Base-by-base conservation (phyloP, 805 yeast species). In the Candida nanaspora region DNA sequence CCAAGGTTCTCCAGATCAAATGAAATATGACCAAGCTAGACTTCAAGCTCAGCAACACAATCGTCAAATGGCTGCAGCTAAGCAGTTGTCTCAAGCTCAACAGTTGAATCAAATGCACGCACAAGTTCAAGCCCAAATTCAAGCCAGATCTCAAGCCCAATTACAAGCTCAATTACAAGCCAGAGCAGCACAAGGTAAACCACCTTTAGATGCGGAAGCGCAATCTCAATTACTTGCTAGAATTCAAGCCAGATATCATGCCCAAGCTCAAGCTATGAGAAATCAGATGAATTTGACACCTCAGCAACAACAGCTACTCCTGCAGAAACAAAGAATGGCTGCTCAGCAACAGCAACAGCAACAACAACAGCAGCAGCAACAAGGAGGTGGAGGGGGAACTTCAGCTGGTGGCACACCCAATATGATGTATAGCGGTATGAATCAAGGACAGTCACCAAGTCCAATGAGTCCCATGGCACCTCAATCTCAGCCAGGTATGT, bases 241-340 rank as follows among this genome's bases (percentile, higher is more conserved):
- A 22, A 37, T 37, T 2, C 43, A 41, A 26, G 36, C 32, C 29
- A 21, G 37, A 26, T 22, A 18, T 9, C 29, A 6, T 35, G 38
- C 38, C 18, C 38, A 35, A 7, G 23, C 21, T 18, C 29, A 23
- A 10, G 30, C 29, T 25, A 4, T 28, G n/a, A 37, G 31, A 35
- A 37, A 37, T 10, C 44, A 21, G 16, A 13, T 35, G 32, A 29
- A 29, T 19, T 6, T 47, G 39, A 46, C 48, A 20, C 48, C 50
- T 2, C 49, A 48, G 20, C 45, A 39, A 15, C 45, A 42, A 32
- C 52, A 48, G 33, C 47, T 49, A 38, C 47, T 35, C 6, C 6
- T 34, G 22, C 37, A 34, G 14, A 35, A 46, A 22, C 51, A 48
- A 34, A 37, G 45, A 18, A 39, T 47, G 37, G 50, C 49, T 1